These are phyloP conservation scores for Eutrema heterophyllum DNA, from an alignment of 345 rosid species.

Conservation along the genomic window DNA sequence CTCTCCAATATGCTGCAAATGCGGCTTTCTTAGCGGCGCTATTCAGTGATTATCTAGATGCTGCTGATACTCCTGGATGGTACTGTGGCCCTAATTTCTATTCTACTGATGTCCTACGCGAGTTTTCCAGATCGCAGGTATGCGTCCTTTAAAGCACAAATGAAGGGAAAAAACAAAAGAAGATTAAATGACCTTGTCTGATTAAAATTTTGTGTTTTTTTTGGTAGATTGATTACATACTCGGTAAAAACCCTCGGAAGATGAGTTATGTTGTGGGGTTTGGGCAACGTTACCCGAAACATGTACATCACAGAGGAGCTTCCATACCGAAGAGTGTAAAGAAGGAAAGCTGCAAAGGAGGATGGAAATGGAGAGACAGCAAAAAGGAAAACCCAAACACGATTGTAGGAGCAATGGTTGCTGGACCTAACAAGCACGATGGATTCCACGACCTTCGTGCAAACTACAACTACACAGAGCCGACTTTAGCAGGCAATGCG, in stretches of 20 bases:
- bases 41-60: conserved; percentile 82
- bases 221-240: conserved; percentile 72
- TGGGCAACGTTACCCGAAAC: conserved; percentile 70
- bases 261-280: conserved; percentile 91
- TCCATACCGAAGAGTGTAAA: conserved; percentile 68
- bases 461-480: conserved; percentile 94
- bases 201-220: background rate
- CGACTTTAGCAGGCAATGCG: conserved; percentile 81
- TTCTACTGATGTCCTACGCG: conserved; percentile 50
- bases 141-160: background rate
- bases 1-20: conserved; percentile 84
- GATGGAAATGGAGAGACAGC: conserved; percentile 82
- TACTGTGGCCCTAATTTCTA: conserved; percentile 85
- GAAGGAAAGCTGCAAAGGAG: conserved; percentile 73
- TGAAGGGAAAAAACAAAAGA: background rate
- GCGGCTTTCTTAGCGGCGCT: conserved; percentile 81
- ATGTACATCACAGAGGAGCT: conserved; percentile 84
- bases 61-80: conserved; percentile 94
- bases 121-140: conserved; percentile 65
- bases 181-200: background rate
- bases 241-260: conserved; percentile 81
- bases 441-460: conserved; percentile 61
- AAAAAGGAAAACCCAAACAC: conserved; percentile 67
- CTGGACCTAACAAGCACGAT: conserved; percentile 84
- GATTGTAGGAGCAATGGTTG: conserved; percentile 94